Percentiles rank a stretch among this genome's conserved stretches.
phyloP scores from a whole-genome alignment of 2,329 filamentous ascomycete genomes.

The Hirsutella thompsonii region DNA sequence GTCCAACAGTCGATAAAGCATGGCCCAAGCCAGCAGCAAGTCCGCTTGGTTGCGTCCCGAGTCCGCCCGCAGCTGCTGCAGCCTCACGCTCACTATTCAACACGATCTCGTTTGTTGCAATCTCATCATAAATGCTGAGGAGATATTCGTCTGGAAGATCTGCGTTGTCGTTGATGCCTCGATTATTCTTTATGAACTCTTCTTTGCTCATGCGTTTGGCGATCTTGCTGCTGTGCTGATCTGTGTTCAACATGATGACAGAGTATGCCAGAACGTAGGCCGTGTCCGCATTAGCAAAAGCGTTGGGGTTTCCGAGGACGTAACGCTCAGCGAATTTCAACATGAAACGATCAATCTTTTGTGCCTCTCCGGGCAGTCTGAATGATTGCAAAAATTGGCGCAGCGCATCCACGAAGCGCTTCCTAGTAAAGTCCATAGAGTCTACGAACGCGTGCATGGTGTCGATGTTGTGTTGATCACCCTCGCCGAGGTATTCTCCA shows the following conservation, averaged over 20 bases:
- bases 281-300: constrained; percentile 95
- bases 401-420: constrained; percentile 83
- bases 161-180: constrained; percentile 93
- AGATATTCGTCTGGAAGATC: constrained; percentile 92
- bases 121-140: constrained; percentile 81
- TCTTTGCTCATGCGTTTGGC: constrained; percentile 80
- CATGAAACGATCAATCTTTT: constrained; percentile 99
- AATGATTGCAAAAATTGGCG: constrained; percentile 90
- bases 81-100: constrained; percentile 83
- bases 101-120: constrained; percentile 82
- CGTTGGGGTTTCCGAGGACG: constrained; percentile 86
- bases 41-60: constrained; percentile 47
- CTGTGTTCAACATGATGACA: constrained; percentile 92
- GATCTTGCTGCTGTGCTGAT: constrained; percentile 84
- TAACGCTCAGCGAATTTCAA: constrained; percentile 97
- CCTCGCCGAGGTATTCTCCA: constrained; percentile 89
- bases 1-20: constrained; percentile 79
- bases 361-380: constrained; percentile 85
- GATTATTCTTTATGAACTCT: constrained; percentile 98
- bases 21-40: constrained; percentile 77
- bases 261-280: constrained; percentile 94
- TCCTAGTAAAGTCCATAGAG: constrained; percentile 82
- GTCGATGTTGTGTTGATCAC: constrained; percentile 83
- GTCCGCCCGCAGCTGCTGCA: constrained; percentile 63
- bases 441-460: constrained; percentile 99